Base-by-base conservation (phyloP, 2,329 filamentous ascomycete genomes). In the Penicillium griseofulvum region DNA sequence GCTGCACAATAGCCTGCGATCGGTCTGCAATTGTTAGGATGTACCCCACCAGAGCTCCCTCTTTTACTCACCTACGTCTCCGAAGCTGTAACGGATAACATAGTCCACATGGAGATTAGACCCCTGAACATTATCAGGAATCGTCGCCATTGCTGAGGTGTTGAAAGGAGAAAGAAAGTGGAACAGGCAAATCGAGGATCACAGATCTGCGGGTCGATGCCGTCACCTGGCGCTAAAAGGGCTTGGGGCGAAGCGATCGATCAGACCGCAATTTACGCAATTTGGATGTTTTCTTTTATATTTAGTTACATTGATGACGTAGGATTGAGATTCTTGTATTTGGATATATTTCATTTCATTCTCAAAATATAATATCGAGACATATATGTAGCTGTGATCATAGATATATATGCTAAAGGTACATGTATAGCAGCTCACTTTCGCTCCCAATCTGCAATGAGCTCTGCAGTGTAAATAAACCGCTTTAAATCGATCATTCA, bases 91-190 rank as follows among this genome's bases (percentile, higher is more conserved):
- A 68, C 86, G 84, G 62, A 97, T 84, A 60, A 96, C 91, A 79
- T 91, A 97, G 81, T 97, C 92, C 60, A 96, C 91, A 62, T 90
- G 80, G 71, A 87, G 80, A 64, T 87, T 87, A 54, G 75, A 77
- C 63, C 80, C 72, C 24, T 63, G 58, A 31, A 63, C 59, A 48
- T 69, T 65, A 45, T 67, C 64, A 16, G 61, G 56, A n/a, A 62
- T 46, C 36, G 67, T 63, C 58, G 69, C 63, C 71, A 73, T 74
- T 55, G 48, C 38, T 45, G 33, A 42, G 29, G 22, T 43, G 45
- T 34, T 51, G 39, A 29, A 52, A 29, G 22, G 55, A 22, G 37
- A 46, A 39, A 49, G 51, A 52, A 55, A 52, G 52, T 31, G 37
- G 12, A 46, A 42, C 24, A 41, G 37, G 28, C 34, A 49, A 55